Percentiles rank a stretch among this genome's conserved stretches.
phyloP scores from a whole-genome alignment of 139 green algal species.

The Bryopsis sp. region DNA sequence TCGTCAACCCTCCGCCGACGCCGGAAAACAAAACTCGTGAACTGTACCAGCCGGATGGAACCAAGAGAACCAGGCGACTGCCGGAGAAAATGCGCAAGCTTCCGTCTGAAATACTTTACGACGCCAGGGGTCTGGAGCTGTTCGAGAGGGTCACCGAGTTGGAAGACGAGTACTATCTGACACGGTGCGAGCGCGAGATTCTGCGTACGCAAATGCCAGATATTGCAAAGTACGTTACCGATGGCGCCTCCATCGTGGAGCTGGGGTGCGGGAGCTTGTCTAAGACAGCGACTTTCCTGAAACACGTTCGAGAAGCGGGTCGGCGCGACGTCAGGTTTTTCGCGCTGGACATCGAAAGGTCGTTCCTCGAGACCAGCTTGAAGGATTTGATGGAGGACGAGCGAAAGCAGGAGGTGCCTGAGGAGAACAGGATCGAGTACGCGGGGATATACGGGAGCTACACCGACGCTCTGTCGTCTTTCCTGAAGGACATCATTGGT shows the following conservation, averaged over 20 bases:
- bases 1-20: too few species aligned
- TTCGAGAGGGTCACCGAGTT: neutral
- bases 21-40: too few species aligned
- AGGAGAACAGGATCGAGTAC: neutral
- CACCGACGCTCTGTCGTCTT: neutral
- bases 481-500: neutral
- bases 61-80: neutral
- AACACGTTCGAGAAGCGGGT: neutral
- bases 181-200: neutral
- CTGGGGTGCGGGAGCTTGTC: neutral
- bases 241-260: neutral
- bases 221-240: neutral
- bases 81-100: neutral
- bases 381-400: neutral
- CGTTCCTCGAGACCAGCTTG: neutral
- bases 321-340: neutral
- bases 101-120: neutral
- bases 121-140: neutral
- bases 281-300: neutral
- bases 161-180: conserved; percentile 3
- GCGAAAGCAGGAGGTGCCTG: neutral
- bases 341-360: neutral
- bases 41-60: neutral
- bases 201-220: neutral
- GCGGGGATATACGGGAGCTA: neutral